Conservation (phyloP, 192 early-diverging fungal genomes). For the Backusella parvicylindrica region DNA sequence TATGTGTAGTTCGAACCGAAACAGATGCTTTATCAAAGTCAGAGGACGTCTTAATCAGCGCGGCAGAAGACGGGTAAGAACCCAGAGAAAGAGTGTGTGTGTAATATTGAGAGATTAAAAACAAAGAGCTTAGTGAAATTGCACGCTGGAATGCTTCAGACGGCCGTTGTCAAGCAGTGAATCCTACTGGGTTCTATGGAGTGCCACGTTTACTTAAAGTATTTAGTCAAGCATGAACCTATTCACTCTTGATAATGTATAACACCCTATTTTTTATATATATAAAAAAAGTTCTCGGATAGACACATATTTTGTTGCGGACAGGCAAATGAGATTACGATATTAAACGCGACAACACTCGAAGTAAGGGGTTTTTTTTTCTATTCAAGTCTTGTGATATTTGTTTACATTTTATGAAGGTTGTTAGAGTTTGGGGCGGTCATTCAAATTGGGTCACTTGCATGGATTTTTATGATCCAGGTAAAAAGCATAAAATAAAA, state of each 20-base stretch:
- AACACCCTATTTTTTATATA: not conserved
- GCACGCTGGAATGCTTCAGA: slow-evolving; percentile 48
- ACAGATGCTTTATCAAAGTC: slow-evolving; percentile 36
- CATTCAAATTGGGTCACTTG: slow-evolving; percentile 55
- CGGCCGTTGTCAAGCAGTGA: slow-evolving; percentile 48
- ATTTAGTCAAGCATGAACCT: slow-evolving; percentile 23
- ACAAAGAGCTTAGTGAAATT: slow-evolving; percentile 35
- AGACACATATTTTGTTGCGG: slow-evolving; percentile 54
- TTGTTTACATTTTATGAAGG: slow-evolving; percentile 17
- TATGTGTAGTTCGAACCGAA: slow-evolving; percentile 37
- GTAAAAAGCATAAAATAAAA: slow-evolving; percentile 33
- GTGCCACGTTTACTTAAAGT: slow-evolving; percentile 44
- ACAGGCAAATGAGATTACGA: slow-evolving; percentile 46
- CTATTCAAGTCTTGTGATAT: not conserved
- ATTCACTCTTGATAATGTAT: not conserved
- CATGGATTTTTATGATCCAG: slow-evolving; percentile 43
- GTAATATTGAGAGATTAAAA: too few species aligned
- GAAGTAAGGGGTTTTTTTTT: slow-evolving; percentile 26
- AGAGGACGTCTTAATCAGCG: slow-evolving; percentile 52
- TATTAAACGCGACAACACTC: slow-evolving; percentile 46
- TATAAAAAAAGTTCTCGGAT: slow-evolving; percentile 18
- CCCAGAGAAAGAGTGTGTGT: not conserved
- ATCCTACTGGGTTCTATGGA: slow-evolving; percentile 42
- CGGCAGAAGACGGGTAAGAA: slow-evolving; percentile 52
- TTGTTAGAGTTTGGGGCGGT: slow-evolving; percentile 56